These are phyloP conservation scores for Arctium minus DNA, from an alignment of 129 eudicot genomes.

Conservation along the genomic window DNA sequence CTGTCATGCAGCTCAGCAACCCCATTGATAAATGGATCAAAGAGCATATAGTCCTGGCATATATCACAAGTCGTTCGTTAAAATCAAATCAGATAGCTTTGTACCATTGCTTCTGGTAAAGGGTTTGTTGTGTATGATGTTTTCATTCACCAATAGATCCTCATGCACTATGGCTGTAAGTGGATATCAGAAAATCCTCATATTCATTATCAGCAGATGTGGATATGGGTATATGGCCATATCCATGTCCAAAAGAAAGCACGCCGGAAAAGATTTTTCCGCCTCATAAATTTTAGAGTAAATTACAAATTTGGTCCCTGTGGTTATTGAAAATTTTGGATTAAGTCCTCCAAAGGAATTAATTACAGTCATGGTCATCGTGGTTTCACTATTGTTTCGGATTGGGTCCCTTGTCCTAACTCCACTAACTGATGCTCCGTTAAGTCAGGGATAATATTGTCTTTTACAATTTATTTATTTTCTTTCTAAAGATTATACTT, in stretches of 20 bases:
- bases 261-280: not conserved
- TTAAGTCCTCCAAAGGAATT: too few relatives aligned
- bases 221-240: not conserved
- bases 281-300: not conserved
- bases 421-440: too few relatives aligned
- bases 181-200: not conserved
- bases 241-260: constrained; percentile 1
- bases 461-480: too few relatives aligned
- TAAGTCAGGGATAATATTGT: too few relatives aligned
- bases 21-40: constrained; percentile 64
- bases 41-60: constrained; percentile 62
- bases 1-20: constrained; percentile 71
- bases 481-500: too few relatives aligned
- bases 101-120: not conserved
- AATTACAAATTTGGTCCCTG: too few relatives aligned
- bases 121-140: not conserved
- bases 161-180: not conserved
- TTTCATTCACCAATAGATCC: constrained; percentile 8
- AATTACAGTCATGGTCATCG: too few relatives aligned
- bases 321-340: too few relatives aligned
- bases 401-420: too few relatives aligned
- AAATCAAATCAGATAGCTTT: not conserved
- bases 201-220: not conserved
- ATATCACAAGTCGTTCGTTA: not conserved
- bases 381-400: too few relatives aligned